Percentiles rank a stretch among this genome's conserved stretches.
Evolutionary conservation across 1,139 yeast species (phyloP).

Genomic region (Trichomonascaceae sp.): DNA sequence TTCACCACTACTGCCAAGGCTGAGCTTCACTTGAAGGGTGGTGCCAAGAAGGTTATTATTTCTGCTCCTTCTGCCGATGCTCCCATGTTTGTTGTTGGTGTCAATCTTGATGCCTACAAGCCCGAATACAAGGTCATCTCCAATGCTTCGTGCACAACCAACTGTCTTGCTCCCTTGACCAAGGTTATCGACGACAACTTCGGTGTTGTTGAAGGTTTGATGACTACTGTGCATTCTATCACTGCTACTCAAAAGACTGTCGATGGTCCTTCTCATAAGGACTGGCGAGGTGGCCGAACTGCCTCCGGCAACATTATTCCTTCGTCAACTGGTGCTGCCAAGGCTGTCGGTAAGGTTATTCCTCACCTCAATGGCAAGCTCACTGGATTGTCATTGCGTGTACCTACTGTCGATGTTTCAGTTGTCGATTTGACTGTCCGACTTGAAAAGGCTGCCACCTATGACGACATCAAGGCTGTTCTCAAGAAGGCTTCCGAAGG

Average conservation of each 20-base stretch:
- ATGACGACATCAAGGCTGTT: conserved; percentile 69
- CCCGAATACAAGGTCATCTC: conserved; percentile 67
- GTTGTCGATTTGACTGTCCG: conserved; percentile 70
- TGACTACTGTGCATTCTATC: conserved; percentile 89
- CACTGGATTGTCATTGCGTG: conserved; percentile 86
- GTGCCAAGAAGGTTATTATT: conserved; percentile 85
- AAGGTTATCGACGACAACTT: conserved; percentile 73
- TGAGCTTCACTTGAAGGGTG: conserved; percentile 72
- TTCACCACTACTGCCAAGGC: conserved; percentile 77
- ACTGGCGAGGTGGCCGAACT: conserved; percentile 94
- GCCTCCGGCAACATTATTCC: conserved; percentile 88
- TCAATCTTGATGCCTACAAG: conserved; percentile 67
- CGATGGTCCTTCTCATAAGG: conserved; percentile 89
- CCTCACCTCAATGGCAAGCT: conserved; percentile 84
- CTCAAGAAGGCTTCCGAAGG: conserved; percentile 61
- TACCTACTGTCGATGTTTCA: conserved; percentile 81
- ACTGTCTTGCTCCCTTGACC: conserved; percentile 86
- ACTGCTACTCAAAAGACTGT: conserved; percentile 90
- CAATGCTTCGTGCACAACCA: conserved; percentile 87
- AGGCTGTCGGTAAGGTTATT: conserved; percentile 87
- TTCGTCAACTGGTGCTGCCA: conserved; percentile 89
- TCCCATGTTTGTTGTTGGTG: conserved; percentile 86
- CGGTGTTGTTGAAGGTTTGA: conserved; percentile 80
- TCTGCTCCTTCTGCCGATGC: conserved; percentile 87
- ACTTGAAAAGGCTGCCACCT: conserved; percentile 61